Base-by-base conservation (phyloP, 1,284 basidiomycete species). In the Testicularia cyperi region DNA sequence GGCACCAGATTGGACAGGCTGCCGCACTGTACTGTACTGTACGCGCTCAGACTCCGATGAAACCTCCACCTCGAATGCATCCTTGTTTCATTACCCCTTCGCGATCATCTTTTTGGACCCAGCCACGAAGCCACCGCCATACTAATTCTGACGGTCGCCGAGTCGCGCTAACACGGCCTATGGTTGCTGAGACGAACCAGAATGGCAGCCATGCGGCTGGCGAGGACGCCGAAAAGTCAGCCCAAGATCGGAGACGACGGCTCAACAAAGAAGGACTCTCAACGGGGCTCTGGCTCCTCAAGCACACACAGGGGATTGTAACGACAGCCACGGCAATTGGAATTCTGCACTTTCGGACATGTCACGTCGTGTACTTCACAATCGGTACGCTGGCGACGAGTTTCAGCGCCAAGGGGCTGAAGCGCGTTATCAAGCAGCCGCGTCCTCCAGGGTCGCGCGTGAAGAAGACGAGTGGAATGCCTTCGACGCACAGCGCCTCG, bases 351-450 rank as follows among this genome's bases (percentile, higher is more conserved):
- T 54, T 65, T 7, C 48, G 63, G 1, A 62, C 53, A 2, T 27
- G 44, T 21, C 63, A 65, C 38, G 47, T 41, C 3, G 14, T 62
- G 21, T 65, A 62, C 48, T 65, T 52, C 12, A 58, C 58, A 7
- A 22, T 37, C 14, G 47, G 52, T 27, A 49, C 42, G 24, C 38
- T 65, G 20, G 53, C 56, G 2, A 62, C 63, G 13, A 61, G 57
- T 27, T 65, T 65, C 45, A 58, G 38, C 5, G 56, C 63, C 19
- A 65, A 65, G 23, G 63, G 63, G 2, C 43, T 65, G 21, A 65
- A 65, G 31, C 37, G 34, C n/a, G 29, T 65, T n/a, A 65, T 65
- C 63, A 65, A 57, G 32, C 63, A 65, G 26, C 63, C 63, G 38
- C 52, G 63, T 2, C 63, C 57, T 12, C 48, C 47, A 35, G 63